Evolutionary conservation across 495 filamentous ascomycete species (phyloP).

Genomic region (Entonaema liquescens): DNA sequence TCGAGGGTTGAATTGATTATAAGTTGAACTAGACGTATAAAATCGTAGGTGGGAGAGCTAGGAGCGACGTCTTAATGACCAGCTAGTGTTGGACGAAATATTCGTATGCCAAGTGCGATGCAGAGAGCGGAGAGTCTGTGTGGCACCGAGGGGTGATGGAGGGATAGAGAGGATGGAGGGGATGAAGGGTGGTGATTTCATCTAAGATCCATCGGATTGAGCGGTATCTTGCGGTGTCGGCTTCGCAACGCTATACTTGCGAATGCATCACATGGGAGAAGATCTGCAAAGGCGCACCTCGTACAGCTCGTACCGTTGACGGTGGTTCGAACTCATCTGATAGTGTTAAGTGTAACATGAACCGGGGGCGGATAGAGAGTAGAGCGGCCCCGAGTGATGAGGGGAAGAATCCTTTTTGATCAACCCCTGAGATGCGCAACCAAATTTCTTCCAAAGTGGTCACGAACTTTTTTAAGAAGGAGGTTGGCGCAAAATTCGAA

Average conservation of each 20-base stretch:
- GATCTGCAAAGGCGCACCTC: conserved; percentile 18
- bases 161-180: neutral
- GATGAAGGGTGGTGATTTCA: conserved; percentile 33
- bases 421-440: conserved; percentile 6
- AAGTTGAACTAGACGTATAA: neutral
- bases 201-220: conserved; percentile 20
- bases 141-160: conserved; percentile 5
- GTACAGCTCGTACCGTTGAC: conserved; percentile 7
- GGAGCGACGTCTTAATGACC: neutral
- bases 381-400: neutral
- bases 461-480: neutral
- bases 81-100: conserved; percentile 9
- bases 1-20: conserved; percentile 11
- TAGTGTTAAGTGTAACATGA: conserved; percentile 4
- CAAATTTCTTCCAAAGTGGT: neutral
- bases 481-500: neutral
- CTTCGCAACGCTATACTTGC: conserved; percentile 24
- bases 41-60: conserved; percentile 1
- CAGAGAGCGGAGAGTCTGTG: conserved; percentile 30
- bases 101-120: conserved; percentile 24
- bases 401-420: neutral
- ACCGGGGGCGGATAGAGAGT: neutral
- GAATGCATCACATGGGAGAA: conserved; percentile 22
- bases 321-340: conserved; percentile 21
- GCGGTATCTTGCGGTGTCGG: conserved; percentile 25